These are phyloP conservation scores for Aspergillus oerlinghausenensis DNA, from an alignment of 2,329 filamentous ascomycete genomes.

Conservation along the genomic window DNA sequence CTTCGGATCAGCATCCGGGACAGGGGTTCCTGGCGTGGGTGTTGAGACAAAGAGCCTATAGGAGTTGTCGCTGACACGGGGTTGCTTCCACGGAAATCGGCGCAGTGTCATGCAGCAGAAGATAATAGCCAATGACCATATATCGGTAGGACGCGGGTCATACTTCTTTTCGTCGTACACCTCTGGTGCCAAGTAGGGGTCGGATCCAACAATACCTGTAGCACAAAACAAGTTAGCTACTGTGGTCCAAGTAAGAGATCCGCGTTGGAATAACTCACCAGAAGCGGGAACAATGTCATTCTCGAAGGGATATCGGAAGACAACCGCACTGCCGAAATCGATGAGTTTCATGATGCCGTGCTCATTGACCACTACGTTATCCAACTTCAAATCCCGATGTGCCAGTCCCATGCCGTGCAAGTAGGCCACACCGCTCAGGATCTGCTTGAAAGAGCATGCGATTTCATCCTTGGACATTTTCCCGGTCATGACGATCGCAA, in stretches of 20 bases:
- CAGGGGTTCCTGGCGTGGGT: conserved; percentile 64
- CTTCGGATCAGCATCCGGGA: conserved; percentile 37
- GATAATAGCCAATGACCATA: conserved; percentile 98
- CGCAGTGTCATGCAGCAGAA: conserved; percentile 98
- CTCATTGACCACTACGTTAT: conserved; percentile 96
- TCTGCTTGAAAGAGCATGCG: conserved; percentile 86
- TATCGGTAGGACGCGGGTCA: conserved; percentile 87
- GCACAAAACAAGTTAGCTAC: conserved; percentile 7
- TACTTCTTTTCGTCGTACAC: conserved; percentile 93
- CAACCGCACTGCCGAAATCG: conserved; percentile 94
- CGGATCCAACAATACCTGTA: conserved; percentile 73
- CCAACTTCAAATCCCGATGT: conserved; percentile 90
- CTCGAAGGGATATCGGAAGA: conserved; percentile 97
- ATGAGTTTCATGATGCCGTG: conserved; percentile 99
- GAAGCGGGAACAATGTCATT: conserved; percentile 75
- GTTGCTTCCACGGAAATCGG: conserved; percentile 95
- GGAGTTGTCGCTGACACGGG: conserved; percentile 84
- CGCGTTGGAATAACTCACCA: conserved; percentile 53
- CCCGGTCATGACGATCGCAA: conserved; percentile 98
- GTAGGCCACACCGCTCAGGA: conserved; percentile 89
- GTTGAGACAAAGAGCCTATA: conserved; percentile 88
- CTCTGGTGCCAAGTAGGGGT: conserved; percentile 94
- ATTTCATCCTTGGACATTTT: conserved; percentile 93
- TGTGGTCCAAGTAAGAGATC: conserved; percentile 1
- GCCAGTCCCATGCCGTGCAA: conserved; percentile 92